A percentile compares a stretch with the other conserved stretches of the same genome.
Conservation (phyloP, 192 early-diverging fungal genomes). For the Coemansia sp. region DNA sequence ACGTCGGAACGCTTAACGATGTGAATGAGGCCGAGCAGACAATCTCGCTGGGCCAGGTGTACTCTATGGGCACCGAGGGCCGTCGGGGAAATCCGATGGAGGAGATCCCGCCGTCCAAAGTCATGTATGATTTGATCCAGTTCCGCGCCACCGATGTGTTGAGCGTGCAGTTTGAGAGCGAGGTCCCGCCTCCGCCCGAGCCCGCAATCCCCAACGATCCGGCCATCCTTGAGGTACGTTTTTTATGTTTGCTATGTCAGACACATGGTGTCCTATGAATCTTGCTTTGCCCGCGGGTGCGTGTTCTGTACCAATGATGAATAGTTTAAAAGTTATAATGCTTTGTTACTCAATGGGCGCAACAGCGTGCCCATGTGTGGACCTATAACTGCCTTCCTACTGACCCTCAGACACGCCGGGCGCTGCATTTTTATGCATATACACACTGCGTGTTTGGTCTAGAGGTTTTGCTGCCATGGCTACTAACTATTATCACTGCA, state of each 20-base stretch:
- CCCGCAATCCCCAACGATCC: slow-evolving; percentile 73
- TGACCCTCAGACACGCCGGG: slow-evolving; percentile 11
- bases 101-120: slow-evolving; percentile 82
- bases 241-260: too few relatives aligned
- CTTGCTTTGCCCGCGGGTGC: too few relatives aligned
- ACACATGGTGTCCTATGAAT: too few relatives aligned
- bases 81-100: slow-evolving; percentile 69
- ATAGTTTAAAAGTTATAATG: too few relatives aligned
- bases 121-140: slow-evolving; percentile 87
- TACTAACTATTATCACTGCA: slow-evolving; percentile 3
- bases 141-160: slow-evolving; percentile 94
- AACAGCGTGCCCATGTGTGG: too few relatives aligned
- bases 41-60: slow-evolving; percentile 86
- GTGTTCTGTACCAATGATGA: too few relatives aligned
- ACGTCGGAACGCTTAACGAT: slow-evolving; percentile 81
- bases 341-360: too few relatives aligned
- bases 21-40: slow-evolving; percentile 85
- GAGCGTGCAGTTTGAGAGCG: slow-evolving; percentile 66
- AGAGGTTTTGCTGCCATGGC: slow-evolving; percentile 29
- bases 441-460: neutral
- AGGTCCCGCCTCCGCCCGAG: slow-evolving; percentile 52
- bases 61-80: slow-evolving; percentile 95
- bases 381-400: slow-evolving; percentile 48
- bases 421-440: neutral
- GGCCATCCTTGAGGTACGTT: slow-evolving; percentile 66